These are phyloP conservation scores for Dactylellina leptospora DNA, from an alignment of 2,329 filamentous ascomycete species.

Conservation along the genomic window DNA sequence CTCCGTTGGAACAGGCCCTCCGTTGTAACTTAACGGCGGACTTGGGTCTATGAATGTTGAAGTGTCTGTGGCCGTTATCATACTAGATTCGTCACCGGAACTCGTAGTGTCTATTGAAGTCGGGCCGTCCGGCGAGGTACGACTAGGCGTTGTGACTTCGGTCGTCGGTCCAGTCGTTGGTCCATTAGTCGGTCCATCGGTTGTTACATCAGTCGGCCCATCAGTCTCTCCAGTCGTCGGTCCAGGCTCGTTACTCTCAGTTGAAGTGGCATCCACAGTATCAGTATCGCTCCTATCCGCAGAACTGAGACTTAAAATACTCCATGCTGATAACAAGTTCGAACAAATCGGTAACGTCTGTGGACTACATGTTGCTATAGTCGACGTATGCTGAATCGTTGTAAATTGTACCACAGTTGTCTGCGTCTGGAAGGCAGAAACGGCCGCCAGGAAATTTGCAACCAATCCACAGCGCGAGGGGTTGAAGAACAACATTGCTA, in stretches of 20 bases:
- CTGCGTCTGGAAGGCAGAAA: background rate
- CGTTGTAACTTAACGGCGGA: background rate
- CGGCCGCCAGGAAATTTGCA: background rate
- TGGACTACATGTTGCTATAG: background rate
- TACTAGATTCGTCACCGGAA: no score
- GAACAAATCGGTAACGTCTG: background rate
- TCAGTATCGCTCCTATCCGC: background rate
- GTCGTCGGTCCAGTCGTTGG: no score
- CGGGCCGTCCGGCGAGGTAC: no score
- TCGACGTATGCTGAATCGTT: background rate
- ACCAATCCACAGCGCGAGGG: background rate
- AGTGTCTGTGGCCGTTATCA: no score
- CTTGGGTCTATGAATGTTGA: background rate
- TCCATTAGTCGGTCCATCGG: background rate
- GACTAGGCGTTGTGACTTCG: no score
- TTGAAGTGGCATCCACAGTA: background rate
- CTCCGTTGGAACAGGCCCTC: background rate
- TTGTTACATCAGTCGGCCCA: background rate
- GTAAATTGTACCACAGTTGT: background rate
- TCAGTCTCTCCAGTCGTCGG: no score
- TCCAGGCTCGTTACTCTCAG: background rate
- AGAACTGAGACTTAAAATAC: background rate
- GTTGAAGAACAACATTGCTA: background rate
- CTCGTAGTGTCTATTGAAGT: no score
- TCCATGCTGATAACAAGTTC: background rate